Conservation (phyloP, 2,329 filamentous ascomycete genomes). For the Blumeria hordei region DNA sequence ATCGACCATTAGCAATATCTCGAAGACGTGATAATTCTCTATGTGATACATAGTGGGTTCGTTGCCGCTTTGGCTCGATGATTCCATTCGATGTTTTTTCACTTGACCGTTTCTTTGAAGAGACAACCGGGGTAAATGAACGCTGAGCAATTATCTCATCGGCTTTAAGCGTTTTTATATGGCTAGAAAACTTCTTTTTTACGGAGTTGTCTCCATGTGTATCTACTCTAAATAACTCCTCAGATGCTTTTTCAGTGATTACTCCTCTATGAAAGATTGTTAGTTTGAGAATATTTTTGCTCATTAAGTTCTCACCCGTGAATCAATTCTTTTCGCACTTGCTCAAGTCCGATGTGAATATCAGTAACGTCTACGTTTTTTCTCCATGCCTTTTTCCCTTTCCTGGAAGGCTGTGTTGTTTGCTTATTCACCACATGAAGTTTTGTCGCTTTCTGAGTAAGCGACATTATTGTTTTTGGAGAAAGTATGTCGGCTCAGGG, state of each 20-base stretch:
- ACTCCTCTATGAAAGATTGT: conserved; percentile 37
- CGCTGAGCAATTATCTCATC: conserved; percentile 79
- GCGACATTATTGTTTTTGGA: conserved; percentile 10
- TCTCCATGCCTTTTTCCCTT: conserved; percentile 96
- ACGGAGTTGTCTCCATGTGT: conserved; percentile 44
- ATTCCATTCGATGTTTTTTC: conserved; percentile 50
- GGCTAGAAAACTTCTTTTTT: conserved; percentile 30
- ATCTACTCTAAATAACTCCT: conserved; percentile 70
- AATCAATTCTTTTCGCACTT: conserved; percentile 73
- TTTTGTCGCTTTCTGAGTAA: conserved; percentile 13
- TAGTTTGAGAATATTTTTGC: background rate
- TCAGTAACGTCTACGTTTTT: conserved; percentile 92
- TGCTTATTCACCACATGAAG: conserved; percentile 22
- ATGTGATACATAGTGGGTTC: conserved; percentile 56
- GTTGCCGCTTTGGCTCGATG: conserved; percentile 46
- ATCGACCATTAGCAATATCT: conserved; percentile 47
- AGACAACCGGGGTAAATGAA: conserved; percentile 58
- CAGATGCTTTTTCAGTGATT: conserved; percentile 57
- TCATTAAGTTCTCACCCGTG: conserved; percentile 36
- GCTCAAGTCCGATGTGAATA: conserved; percentile 58
- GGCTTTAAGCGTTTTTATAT: conserved; percentile 49
- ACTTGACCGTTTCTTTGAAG: conserved; percentile 50
- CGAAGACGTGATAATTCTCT: conserved; percentile 64
- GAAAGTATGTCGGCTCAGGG: no score
- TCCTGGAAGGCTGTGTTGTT: conserved; percentile 71